A percentile compares a stretch with the other conserved stretches of the same genome.
Conservation (phyloP, 306 rosid genomes). For the Ochetophila trinervis region DNA sequence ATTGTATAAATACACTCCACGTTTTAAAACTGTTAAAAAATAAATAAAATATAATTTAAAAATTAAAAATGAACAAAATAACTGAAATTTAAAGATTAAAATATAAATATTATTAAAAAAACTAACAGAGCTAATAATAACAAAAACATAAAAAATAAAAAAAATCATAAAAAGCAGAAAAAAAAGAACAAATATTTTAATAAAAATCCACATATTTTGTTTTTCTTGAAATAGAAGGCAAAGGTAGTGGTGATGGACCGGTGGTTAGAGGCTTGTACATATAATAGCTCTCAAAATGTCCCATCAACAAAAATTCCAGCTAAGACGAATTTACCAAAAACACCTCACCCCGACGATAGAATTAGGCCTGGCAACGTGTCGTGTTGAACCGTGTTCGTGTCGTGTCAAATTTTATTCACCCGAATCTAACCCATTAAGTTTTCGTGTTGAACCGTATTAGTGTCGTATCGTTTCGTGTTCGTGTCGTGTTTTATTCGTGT, state of each 20-base stretch:
- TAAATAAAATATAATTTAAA: background rate
- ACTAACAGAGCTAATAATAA: no score
- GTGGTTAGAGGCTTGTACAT: background rate
- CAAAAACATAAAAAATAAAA: background rate
- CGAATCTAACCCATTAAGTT: no score
- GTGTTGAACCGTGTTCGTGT: no score
- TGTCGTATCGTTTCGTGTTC: no score
- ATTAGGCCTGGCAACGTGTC: no score
- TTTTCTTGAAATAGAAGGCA: slow-evolving; percentile 5
- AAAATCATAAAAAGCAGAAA: background rate
- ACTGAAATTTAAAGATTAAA: no score
- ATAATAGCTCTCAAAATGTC: background rate
- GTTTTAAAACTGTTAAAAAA: background rate
- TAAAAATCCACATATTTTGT: background rate
- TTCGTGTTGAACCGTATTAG: no score
- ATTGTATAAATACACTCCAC: no score
- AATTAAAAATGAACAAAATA: no score
- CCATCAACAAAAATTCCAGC: background rate
- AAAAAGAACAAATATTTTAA: background rate
- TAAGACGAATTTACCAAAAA: background rate
- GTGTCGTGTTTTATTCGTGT: no score
- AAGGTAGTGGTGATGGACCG: background rate
- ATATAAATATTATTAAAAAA: no score
- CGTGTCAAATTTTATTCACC: no score
- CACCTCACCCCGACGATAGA: background rate